These are phyloP conservation scores for Globisporangium mamillatum DNA, from an alignment of 352 stramenopile genomes.

Conservation along the genomic window DNA sequence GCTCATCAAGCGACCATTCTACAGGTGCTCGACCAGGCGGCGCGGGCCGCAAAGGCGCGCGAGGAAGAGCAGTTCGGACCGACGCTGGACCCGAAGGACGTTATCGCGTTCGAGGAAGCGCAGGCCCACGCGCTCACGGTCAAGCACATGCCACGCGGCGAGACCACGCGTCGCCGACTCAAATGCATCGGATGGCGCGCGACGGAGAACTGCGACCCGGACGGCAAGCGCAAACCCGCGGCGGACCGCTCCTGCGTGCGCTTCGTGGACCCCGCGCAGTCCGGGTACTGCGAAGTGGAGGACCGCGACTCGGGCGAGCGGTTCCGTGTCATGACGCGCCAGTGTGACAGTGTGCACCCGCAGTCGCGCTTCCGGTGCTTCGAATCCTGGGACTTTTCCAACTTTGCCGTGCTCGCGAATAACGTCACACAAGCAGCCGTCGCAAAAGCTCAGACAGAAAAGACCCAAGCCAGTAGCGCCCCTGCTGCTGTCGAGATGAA, in stretches of 20 bases:
- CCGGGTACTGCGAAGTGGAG: constrained; percentile 32
- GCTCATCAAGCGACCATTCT: neutral
- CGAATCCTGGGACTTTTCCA: constrained; percentile 22
- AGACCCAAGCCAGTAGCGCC: neutral
- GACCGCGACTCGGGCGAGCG: constrained; percentile 21
- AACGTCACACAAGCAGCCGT: constrained; percentile 7
- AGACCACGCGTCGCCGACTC: constrained; percentile 16
- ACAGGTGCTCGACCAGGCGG: constrained; percentile 12
- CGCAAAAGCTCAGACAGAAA: neutral
- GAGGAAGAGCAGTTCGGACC: neutral
- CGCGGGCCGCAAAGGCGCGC: constrained; percentile 5
- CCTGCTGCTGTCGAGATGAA: constrained; percentile 9
- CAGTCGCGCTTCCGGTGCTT: constrained; percentile 23
- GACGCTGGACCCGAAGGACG: constrained; percentile 20
- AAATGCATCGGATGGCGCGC: constrained; percentile 28
- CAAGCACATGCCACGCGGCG: constrained; percentile 22
- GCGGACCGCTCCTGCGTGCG: constrained; percentile 20
- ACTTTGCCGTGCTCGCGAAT: constrained; percentile 22
- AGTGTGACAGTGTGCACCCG: constrained; percentile 18
- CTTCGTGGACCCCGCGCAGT: constrained; percentile 16
- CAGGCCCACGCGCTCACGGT: constrained; percentile 28
- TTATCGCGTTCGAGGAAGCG: constrained; percentile 15
- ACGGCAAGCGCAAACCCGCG: constrained; percentile 18
- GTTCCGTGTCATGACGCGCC: constrained; percentile 20
- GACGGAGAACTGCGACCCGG: constrained; percentile 25